Conservation (phyloP, 2,329 filamentous ascomycete genomes). For the Mollisiaceae sp. region DNA sequence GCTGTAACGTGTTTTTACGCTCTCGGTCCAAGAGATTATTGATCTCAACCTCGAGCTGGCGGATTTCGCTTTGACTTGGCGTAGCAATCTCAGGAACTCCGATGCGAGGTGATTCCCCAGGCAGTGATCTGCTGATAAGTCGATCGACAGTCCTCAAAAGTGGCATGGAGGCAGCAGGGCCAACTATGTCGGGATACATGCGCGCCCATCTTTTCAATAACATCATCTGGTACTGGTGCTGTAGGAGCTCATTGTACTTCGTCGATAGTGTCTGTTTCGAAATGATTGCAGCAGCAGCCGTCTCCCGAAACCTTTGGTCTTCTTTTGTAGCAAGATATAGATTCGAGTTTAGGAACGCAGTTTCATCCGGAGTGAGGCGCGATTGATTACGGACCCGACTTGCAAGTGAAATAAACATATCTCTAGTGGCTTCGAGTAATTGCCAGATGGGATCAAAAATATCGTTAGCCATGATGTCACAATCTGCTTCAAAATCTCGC, state of each 20-base stretch:
- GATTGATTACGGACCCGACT: neutral
- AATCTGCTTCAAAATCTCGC: neutral
- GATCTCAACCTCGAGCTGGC: slow-evolving; percentile 24
- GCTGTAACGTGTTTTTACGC: neutral
- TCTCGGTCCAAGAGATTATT: slow-evolving; percentile 24
- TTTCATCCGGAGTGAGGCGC: neutral
- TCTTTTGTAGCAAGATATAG: no score
- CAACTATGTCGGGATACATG: neutral
- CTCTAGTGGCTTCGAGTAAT: neutral
- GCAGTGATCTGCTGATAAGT: neutral
- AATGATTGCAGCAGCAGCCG: no score
- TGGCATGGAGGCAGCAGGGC: neutral
- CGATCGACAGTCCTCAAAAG: neutral
- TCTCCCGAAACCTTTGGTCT: no score
- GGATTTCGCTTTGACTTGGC: slow-evolving; percentile 17
- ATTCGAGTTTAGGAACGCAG: no score
- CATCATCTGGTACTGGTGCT: neutral
- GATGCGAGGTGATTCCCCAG: neutral
- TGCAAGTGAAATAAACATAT: neutral
- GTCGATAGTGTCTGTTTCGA: neutral
- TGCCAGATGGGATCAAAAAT: neutral
- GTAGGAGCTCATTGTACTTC: neutral
- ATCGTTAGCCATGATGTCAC: neutral
- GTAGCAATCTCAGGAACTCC: neutral
- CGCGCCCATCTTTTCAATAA: neutral